Evolutionary conservation across 306 rosid species (phyloP).

Genomic region (Pyrus communis): DNA sequence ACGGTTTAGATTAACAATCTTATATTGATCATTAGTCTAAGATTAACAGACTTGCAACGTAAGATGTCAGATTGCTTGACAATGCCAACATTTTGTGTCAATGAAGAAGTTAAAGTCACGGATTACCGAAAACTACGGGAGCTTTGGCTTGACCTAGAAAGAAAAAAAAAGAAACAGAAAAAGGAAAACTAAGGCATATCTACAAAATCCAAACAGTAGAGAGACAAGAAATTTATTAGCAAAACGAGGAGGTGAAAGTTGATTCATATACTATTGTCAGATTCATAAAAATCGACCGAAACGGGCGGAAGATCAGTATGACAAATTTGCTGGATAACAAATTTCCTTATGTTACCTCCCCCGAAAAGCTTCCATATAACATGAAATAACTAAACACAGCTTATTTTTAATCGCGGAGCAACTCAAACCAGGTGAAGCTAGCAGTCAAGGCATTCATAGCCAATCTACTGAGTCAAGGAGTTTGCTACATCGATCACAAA

Average conservation of each 20-base stretch:
- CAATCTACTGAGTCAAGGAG: conserved; percentile 34
- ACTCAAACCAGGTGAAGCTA: neutral
- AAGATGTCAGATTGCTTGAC: neutral
- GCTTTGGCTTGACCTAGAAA: neutral
- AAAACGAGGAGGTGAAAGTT: neutral
- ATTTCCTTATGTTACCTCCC: neutral
- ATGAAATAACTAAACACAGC: neutral
- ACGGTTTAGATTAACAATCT: neutral
- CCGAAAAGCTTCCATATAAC: neutral
- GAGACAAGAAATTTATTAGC: neutral
- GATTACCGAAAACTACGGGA: neutral
- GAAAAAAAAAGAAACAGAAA: no score
- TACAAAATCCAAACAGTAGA: neutral
- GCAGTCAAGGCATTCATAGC: neutral
- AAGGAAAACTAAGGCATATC: neutral
- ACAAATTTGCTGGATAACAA: neutral
- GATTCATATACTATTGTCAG: neutral
- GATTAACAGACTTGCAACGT: neutral
- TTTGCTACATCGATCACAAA: conserved; percentile 80
- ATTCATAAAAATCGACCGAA: neutral
- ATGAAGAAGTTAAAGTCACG: neutral
- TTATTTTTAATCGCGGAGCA: neutral
- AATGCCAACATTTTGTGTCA: no score
- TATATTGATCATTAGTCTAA: no score
- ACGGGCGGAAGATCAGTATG: neutral